Conservation (phyloP, 164 flowering plant genomes). For the Taxillus chinensis region DNA sequence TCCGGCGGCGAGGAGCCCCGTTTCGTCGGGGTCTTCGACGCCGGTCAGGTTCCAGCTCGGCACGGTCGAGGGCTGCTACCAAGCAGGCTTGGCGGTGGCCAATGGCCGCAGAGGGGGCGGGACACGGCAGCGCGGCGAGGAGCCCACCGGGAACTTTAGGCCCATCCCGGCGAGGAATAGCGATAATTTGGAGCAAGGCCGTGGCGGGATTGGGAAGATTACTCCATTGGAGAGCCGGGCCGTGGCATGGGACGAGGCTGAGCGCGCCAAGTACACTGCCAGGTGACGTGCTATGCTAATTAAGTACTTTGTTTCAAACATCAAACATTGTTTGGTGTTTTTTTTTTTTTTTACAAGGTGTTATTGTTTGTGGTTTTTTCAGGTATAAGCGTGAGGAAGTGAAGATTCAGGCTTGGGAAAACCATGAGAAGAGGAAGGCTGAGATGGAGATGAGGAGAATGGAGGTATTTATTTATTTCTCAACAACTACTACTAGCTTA, state of each 20-base stretch:
- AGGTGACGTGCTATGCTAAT: conserved; percentile 37
- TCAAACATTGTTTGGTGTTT: too few relatives aligned
- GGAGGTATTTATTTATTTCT: conserved; percentile 46
- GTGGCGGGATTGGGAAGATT: conserved; percentile 11
- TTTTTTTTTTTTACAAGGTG: too few relatives aligned
- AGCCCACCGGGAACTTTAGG: conserved; percentile 21
- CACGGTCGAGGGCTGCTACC: conserved; percentile 18
- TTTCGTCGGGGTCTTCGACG: conserved; percentile 60
- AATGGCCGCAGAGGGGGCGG: conserved; percentile 21
- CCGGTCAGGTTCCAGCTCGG: conserved; percentile 47
- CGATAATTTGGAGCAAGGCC: conserved; percentile 20
- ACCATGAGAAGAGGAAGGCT: conserved; percentile 87
- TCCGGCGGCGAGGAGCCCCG: conserved; percentile 61
- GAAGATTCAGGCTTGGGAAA: conserved; percentile 95
- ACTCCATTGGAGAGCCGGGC: conserved; percentile 65
- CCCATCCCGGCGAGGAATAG: conserved; percentile 13
- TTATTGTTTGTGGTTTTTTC: neutral
- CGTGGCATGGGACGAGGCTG: conserved; percentile 96
- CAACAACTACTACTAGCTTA: too few relatives aligned
- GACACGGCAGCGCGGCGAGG: conserved; percentile 17
- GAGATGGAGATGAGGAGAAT: conserved; percentile 82
- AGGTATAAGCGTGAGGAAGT: conserved; percentile 95
- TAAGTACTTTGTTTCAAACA: too few relatives aligned
- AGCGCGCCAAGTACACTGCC: conserved; percentile 83
- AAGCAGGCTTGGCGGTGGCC: conserved; percentile 9